Evolutionary conservation across 768 basidiomycete genomes (phyloP), one percentile per base, ranked within the genome.

Genomic region (Tricholoma bakamatsutake): DNA sequence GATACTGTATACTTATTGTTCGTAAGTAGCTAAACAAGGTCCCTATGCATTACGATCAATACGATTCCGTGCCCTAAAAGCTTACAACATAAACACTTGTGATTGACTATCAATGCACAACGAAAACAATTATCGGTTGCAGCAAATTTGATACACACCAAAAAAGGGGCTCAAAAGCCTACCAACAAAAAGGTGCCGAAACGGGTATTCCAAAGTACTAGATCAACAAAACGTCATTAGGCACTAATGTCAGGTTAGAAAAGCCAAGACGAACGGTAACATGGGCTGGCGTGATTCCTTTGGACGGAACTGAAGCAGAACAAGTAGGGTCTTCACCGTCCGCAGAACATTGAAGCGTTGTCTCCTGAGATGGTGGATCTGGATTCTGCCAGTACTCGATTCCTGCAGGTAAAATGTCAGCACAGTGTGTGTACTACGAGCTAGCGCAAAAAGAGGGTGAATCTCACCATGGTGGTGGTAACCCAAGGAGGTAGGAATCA

Each of bases 401-500:
- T 0, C 79, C 79, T 80, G 49, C 3, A 45, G 34, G 31, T 4
- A 12, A 39, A n/a, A 17, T 7, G 17, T 9, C 37, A 52, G 12
- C 10, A 6, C n/a, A n/a, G n/a, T n/a, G 21, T 3, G 21, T 8
- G 11, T 15, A 27, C 28, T 46, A 35, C 5, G 46, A 47, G 15
- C 30, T 11, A 28, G 33, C 30, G n/a, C n/a, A n/a, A 12, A 52
- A 42, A 33, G 3, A 4, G 30, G 10, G 30, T 13, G 46, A 43
- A 12, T 12, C 50, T 62, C 35, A 76, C 81, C 80, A 56, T 82
- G 80, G 54, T 83, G 81, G 53, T 73, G 75, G 64, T 82, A 83
- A 5, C 80, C 80, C 8, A 81, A 57, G 2, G 61, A 61, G 3
- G 59, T 73, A 0, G 80, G 76, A 30, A 82, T 77, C 49, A 80